Base-by-base conservation (phyloP, 164 flowering plant genomes). In the Akebia trifoliata region DNA sequence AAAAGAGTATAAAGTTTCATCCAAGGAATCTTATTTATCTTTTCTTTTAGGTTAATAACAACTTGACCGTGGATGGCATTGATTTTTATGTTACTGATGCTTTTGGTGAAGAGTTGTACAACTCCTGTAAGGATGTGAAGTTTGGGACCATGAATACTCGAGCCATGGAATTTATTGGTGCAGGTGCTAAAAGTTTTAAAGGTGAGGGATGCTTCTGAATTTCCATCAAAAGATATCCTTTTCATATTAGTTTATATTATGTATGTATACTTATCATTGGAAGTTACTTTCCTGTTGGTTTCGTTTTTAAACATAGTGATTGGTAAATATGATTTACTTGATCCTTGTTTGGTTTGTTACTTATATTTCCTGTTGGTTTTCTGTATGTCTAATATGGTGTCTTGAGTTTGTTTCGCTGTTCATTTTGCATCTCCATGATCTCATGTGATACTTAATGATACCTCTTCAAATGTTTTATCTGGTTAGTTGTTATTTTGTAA, bases 61-160 rank as follows among this genome's bases (percentile, higher is more conserved):
- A 80, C 62, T 57, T 69, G 74, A 90, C 96, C 0, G 97, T 94
- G 63, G 78, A 78, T 74, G 96, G 82, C 40, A 86, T 90, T 76
- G 96, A 94, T 28, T 88, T 59, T 75, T 83, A 56, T 72, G 65
- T 88, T 42, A 76, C 91, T 56, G 97, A 90, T 61, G 67, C 79
- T 57, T 90, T 80, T 78, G 97, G 97, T 57, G 79, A 85, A 76
- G 94, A 90, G 71, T 68, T 88, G 59, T 94, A 71, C 59, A 74
- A 85, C 64, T 86, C 99, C 31, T 94, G 99, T 86, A 90, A 94
- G 79, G 99, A 94, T 66, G 99, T 94, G 31, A 94, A 94, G 72
- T 90, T 85, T 74, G 97, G 99, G 46, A 85, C 90, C 15, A 83
- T 88, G 95, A 94, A 94, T 64, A 78, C 82, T 38, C 81, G 86